A percentile compares a stretch with the other conserved stretches of the same genome.
Evolutionary conservation across 1,284 basidiomycete genomes (phyloP).

Genomic region (Athelia psychrophila): DNA sequence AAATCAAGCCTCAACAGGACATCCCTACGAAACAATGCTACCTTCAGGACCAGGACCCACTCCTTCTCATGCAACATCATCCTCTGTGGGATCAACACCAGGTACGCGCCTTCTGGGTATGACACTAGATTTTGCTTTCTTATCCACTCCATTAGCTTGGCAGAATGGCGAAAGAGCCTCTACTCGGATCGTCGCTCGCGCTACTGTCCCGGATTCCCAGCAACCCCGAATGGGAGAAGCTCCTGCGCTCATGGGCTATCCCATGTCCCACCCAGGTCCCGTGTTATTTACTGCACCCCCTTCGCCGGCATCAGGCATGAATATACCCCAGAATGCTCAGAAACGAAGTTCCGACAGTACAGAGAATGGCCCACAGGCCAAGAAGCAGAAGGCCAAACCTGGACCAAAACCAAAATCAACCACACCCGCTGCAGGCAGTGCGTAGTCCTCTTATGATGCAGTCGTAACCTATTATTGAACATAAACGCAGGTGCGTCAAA

Average conservation of each 20-base stretch:
- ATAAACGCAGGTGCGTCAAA: slow-evolving; percentile 42
- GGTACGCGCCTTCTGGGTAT: too few relatives aligned
- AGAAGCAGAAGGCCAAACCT: slow-evolving; percentile 38
- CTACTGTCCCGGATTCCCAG: slow-evolving; percentile 26
- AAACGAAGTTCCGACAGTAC: slow-evolving; percentile 36
- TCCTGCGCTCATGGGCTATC: too few relatives aligned
- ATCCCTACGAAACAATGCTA: slow-evolving; percentile 22
- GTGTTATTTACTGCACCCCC: slow-evolving; percentile 19
- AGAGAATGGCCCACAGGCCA: slow-evolving; percentile 31
- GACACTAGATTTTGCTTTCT: too few relatives aligned
- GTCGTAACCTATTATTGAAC: slow-evolving; percentile 7
- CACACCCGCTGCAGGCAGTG: slow-evolving; percentile 19
- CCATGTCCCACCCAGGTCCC: not conserved
- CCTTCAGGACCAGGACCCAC: slow-evolving; percentile 27
- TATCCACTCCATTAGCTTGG: slow-evolving; percentile 31
- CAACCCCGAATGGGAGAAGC: not conserved
- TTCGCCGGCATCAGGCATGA: slow-evolving; percentile 6
- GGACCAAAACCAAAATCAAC: slow-evolving; percentile 26
- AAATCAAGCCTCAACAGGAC: slow-evolving; percentile 8
- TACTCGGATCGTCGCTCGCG: slow-evolving; percentile 54
- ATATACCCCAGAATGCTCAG: slow-evolving; percentile 19
- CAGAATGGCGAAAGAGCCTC: slow-evolving; percentile 52
- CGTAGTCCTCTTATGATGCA: slow-evolving; percentile 10
- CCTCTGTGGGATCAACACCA: not conserved
- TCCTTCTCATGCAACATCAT: slow-evolving; percentile 17